phyloP scores from a whole-genome alignment of 441 rosid species.

The Kokia cookei region DNA sequence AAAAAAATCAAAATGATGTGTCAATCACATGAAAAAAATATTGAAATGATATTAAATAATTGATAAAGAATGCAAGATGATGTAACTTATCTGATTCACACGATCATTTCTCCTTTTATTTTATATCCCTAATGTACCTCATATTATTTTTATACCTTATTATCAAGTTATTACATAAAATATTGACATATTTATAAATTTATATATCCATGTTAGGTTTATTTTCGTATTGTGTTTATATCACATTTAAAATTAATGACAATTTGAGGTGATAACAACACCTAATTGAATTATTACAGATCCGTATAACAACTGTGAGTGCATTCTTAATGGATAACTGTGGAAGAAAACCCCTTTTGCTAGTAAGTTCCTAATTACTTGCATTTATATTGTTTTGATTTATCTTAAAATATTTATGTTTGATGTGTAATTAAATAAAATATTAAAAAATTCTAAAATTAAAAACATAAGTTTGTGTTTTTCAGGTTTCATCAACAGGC shows the following conservation, averaged over 20 bases:
- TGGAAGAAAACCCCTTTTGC: constrained; percentile 84
- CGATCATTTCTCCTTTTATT: too few species aligned
- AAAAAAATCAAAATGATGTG: accelerated
- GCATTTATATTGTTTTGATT: too few species aligned
- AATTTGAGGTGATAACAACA: too few species aligned
- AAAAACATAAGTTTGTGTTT: background rate
- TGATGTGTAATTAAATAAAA: too few species aligned
- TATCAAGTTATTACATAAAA: too few species aligned
- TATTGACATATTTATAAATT: background rate
- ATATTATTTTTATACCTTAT: too few species aligned
- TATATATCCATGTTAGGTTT: background rate
- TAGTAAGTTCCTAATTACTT: constrained; percentile 30
- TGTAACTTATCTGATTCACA: accelerated
- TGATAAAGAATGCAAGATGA: accelerated
- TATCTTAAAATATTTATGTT: too few species aligned
- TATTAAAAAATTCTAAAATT: too few species aligned
- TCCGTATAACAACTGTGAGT: constrained; percentile 57
- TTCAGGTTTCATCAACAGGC: constrained; percentile 65
- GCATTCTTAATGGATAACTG: constrained; percentile 70
- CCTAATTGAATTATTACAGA: constrained; percentile 19
- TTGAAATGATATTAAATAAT: too few species aligned
- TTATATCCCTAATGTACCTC: too few species aligned
- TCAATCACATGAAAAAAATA: too few species aligned
- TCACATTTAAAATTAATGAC: too few species aligned
- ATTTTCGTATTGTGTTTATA: background rate